Evolutionary conservation across 2,329 filamentous ascomycete genomes (phyloP), one percentile per base, ranked within the genome.

Genomic region (Chaetomiaceae sp.): DNA sequence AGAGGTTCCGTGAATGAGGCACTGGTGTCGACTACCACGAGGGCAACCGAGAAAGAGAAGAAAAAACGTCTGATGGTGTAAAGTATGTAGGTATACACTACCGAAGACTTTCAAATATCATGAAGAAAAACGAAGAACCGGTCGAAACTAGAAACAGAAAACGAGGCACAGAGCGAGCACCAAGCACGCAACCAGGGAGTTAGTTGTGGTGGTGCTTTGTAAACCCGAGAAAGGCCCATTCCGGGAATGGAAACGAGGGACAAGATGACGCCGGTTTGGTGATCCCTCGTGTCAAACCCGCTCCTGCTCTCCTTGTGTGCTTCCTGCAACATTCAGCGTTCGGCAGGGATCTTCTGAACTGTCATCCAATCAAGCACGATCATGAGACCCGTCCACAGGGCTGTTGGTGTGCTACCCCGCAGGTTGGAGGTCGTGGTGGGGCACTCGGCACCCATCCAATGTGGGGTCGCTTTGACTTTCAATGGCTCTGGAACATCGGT

Each of bases 301-400:
- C 30, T 13, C 30, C 30, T 33, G 30, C 30, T 35, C 25, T 27
- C 25, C 25, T 27, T 27, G 25, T 12, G 5, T 27, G 25, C 25
- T 27, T 27, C 30, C 30, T 33, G 30, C 4, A 33, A 33, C 30
- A 33, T n/a, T n/a, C n/a, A n/a, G n/a, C 25, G 14, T 5, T 14
- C 20, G 37, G 37, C 13, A 39, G 17, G 17, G 37, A 33, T 33
- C 30, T 33, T n/a, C 5, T 4, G 12, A 16, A 45, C 50, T 10
- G 50, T 42, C 7, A 27, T 43, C 57, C 53, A 59, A 56, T 58
- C 50, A 41, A 30, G 21, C 44, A 10, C 37, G 48, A 31, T 53
- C 45, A 55, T 50, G 49, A 38, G 55, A 38, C 38, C 48, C 46
- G 38, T 27, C 44, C 49, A 45, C 51, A 56, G 55, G 57, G 51